Percentiles rank a stretch among this genome's conserved stretches.
Conservation (phyloP, 1,139 yeast genomes). For the Candida freyschussii region DNA sequence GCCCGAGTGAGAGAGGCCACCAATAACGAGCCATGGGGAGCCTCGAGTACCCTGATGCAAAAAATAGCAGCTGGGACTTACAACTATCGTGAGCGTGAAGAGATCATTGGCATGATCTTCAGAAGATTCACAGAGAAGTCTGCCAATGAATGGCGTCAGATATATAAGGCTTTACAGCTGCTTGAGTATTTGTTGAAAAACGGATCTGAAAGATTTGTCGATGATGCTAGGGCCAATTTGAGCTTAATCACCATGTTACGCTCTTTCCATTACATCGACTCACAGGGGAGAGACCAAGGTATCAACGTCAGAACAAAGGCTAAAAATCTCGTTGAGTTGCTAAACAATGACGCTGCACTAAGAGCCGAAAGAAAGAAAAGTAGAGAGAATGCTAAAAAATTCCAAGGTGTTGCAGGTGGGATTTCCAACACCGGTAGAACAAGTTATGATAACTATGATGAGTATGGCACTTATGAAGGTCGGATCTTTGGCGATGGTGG, state of each 20-base stretch:
- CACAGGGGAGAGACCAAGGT: constrained; percentile 95
- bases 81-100: constrained; percentile 78
- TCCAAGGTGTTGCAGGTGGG: constrained; percentile 66
- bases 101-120: constrained; percentile 64
- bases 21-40: constrained; percentile 99
- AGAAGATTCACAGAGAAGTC: constrained; percentile 90
- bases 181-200: constrained; percentile 87
- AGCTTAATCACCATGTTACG: constrained; percentile 84
- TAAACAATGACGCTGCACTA: constrained; percentile 72
- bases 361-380: constrained; percentile 87
- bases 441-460: constrained; percentile 38
- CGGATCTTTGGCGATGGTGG: constrained; percentile 73
- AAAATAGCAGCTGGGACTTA: constrained; percentile 94
- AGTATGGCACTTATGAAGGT: constrained; percentile 31
- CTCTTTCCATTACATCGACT: constrained; percentile 89
- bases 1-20: constrained; percentile 97
- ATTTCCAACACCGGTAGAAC: constrained; percentile 28
- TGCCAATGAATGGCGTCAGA: constrained; percentile 97
- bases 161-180: constrained; percentile 86
- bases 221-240: constrained; percentile 83
- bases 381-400: constrained; percentile 76
- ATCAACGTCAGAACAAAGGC: constrained; percentile 91
- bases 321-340: constrained; percentile 62
- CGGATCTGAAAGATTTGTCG: constrained; percentile 93
- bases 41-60: constrained; percentile 85